phyloP scores from a whole-genome alignment of 2,329 filamentous ascomycete species.

The Penicillium rolfsii region DNA sequence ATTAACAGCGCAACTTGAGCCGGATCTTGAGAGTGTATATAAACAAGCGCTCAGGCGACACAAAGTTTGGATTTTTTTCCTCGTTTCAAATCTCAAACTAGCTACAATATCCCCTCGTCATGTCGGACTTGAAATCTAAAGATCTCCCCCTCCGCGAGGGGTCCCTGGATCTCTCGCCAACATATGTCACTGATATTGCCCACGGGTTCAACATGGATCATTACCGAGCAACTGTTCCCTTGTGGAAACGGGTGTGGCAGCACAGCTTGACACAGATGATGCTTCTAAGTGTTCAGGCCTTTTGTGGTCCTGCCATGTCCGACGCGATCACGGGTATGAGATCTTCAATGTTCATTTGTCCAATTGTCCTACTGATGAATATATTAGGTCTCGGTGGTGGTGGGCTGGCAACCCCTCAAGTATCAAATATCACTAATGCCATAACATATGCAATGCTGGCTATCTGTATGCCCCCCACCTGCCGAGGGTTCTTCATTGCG shows the following conservation, averaged over 20 bases:
- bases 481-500: not conserved
- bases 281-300: slow-evolving; percentile 52
- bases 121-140: not conserved
- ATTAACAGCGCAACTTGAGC: not conserved
- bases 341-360: not conserved
- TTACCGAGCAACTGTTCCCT: slow-evolving; percentile 35
- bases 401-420: slow-evolving; percentile 50
- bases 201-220: slow-evolving; percentile 39
- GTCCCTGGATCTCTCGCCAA: not conserved
- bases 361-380: not conserved
- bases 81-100: not conserved
- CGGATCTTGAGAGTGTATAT: not conserved
- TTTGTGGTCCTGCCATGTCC: slow-evolving; percentile 48
- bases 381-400: slow-evolving; percentile 47
- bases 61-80: not conserved
- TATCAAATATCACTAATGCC: slow-evolving; percentile 48
- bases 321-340: slow-evolving; percentile 45
- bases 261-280: slow-evolving; percentile 56
- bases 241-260: slow-evolving; percentile 52
- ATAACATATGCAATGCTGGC: slow-evolving; percentile 37
- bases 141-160: not conserved
- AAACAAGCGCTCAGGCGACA: not conserved
- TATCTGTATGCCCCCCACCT: slow-evolving; percentile 25
- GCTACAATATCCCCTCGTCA: not conserved
- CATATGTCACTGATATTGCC: slow-evolving; percentile 21